Conservation (phyloP, 1,284 basidiomycete genomes). For the Microbotryomycetes sp. region DNA sequence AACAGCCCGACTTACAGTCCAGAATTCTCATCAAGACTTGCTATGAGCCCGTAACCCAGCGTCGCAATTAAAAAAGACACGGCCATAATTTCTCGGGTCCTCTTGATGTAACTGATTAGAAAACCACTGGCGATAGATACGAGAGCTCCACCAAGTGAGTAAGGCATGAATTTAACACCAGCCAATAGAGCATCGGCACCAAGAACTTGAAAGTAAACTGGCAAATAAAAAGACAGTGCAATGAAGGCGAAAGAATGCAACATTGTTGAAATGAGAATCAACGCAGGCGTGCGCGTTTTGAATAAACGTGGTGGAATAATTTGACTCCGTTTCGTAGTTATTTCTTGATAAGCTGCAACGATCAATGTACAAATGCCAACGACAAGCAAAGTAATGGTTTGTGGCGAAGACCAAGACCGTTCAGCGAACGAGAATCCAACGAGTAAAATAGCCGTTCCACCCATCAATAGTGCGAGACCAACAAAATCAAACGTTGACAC, state of each 20-base stretch:
- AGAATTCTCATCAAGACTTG: slow-evolving; percentile 33
- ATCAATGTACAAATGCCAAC: slow-evolving; percentile 60
- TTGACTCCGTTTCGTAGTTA: slow-evolving; percentile 60
- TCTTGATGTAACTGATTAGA: slow-evolving; percentile 54
- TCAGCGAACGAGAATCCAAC: slow-evolving; percentile 34
- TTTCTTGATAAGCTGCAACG: slow-evolving; percentile 57
- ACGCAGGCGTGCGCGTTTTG: slow-evolving; percentile 64
- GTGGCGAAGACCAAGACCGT: slow-evolving; percentile 43
- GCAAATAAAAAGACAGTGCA: slow-evolving; percentile 32
- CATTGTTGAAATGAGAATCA: slow-evolving; percentile 58
- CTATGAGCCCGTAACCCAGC: slow-evolving; percentile 39
- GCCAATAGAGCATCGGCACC: slow-evolving; percentile 67
- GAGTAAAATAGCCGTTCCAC: slow-evolving; percentile 44
- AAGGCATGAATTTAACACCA: slow-evolving; percentile 68
- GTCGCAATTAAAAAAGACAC: slow-evolving; percentile 24
- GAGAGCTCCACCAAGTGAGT: slow-evolving; percentile 53
- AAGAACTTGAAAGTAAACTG: slow-evolving; percentile 43
- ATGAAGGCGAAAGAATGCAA: slow-evolving; percentile 66
- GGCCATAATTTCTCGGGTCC: slow-evolving; percentile 45
- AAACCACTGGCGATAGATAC: slow-evolving; percentile 58
- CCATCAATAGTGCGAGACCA: slow-evolving; percentile 64
- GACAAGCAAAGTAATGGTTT: slow-evolving; percentile 66
- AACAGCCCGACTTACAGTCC: slow-evolving; percentile 10
- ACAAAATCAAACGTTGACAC: slow-evolving; percentile 63
- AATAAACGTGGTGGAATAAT: slow-evolving; percentile 76